Evolutionary conservation across 805 yeast species (phyloP).

Genomic region (Yamadazyma scolyti): DNA sequence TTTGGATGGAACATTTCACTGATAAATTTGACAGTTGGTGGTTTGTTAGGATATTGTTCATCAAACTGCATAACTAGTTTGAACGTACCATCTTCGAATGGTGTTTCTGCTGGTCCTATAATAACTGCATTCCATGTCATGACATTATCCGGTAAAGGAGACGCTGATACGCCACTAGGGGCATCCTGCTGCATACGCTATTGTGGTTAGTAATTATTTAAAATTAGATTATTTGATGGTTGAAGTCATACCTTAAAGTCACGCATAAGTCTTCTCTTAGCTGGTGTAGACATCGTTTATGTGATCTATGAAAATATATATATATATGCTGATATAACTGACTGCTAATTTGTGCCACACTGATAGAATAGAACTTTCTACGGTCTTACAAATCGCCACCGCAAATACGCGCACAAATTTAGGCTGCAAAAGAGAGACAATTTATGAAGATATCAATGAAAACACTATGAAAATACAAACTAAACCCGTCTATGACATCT

Average conservation of each 20-base stretch:
- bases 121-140: constrained; percentile 97
- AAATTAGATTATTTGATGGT: background rate
- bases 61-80: constrained; percentile 82
- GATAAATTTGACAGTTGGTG: constrained; percentile 87
- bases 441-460: constrained; percentile 1
- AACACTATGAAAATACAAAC: constrained; percentile 1
- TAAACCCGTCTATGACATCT: constrained; percentile 1
- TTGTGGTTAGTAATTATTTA: constrained; percentile 13
- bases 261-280: constrained; percentile 98
- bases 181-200: constrained; percentile 96
- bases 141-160: constrained; percentile 94
- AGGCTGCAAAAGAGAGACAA: background rate
- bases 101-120: constrained; percentile 96
- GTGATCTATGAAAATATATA: too few relatives aligned
- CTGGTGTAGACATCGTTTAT: constrained; percentile 97
- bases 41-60: constrained; percentile 96
- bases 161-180: constrained; percentile 96
- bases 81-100: constrained; percentile 97
- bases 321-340: too few relatives aligned
- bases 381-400: too few relatives aligned
- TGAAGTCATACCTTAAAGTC: constrained; percentile 75
- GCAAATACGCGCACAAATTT: too few relatives aligned
- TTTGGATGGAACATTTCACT: constrained; percentile 98
- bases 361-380: too few relatives aligned
- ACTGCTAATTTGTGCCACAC: too few relatives aligned